Base-by-base conservation (phyloP, 371 early-diverging fungal genomes). In the Syncephalastrum racemosum region DNA sequence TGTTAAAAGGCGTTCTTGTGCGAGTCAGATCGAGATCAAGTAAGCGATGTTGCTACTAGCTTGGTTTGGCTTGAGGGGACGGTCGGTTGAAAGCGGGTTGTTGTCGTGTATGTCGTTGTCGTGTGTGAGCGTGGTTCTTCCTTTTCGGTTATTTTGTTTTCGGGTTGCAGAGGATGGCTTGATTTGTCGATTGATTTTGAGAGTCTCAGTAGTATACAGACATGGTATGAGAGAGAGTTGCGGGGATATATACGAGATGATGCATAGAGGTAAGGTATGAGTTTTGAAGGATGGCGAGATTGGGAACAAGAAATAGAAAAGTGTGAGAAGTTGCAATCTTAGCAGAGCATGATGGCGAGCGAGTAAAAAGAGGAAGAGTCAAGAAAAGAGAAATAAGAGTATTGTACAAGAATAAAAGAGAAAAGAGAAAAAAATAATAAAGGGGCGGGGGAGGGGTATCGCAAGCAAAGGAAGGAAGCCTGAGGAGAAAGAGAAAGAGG, bases 291-390 rank as follows among this genome's bases (percentile, higher is more conserved):
- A 58, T 44, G 24, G 12, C 31, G 45, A 61, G 49, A 36, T 27
- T n/a, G 44, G 27, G 50, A 20, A 44, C n/a, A 43, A 40, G 24
- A 46, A 7, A 44, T 8, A 20, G 4, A 18, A 16, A 4, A 23
- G 41, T 5, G 40, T 22, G 36, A 36, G 13, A 20, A 48, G n/a
- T 44, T 49, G 40, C n/a, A 25, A 41, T 43, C 40, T 47, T 62
- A 56, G 52, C 42, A 56, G 22, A 39, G 24, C 53, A 57, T 56
- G 53, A 48, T 50, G 48, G 31, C 25, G 36, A 53, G 45, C 19
- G 39, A 23, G 44, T 45, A 19, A 31, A 58, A 52, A 45, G 56
- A 51, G 4, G 19, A 31, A 48, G 20, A 50, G 22, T 31, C 36
- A 31, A 31, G 10, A 19, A 20, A 44, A 54, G 23, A 46, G 27